Evolutionary conservation across 1,139 yeast genomes (phyloP).

Genomic region (Meyerozyma athensensis): DNA sequence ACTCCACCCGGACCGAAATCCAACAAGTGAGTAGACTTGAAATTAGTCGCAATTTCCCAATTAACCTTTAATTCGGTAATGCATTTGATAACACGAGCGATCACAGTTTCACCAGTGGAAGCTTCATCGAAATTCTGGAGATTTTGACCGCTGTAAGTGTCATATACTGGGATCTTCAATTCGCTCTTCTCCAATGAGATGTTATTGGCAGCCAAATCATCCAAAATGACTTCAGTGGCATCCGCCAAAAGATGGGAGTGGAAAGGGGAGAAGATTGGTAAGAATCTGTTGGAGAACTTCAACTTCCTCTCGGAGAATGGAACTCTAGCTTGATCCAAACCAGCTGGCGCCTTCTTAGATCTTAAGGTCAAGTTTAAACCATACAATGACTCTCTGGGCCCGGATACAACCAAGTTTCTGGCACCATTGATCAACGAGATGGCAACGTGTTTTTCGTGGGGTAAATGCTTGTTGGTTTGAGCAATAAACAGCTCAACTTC

Average conservation of each 20-base stretch:
- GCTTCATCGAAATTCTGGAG: slow-evolving; percentile 44
- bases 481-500: slow-evolving; percentile 78
- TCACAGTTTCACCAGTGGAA: slow-evolving; percentile 40
- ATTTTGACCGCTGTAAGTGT: slow-evolving; percentile 82
- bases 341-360: slow-evolving; percentile 91
- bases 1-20: slow-evolving; percentile 99
- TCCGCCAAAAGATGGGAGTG: slow-evolving; percentile 80
- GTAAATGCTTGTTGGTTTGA: slow-evolving; percentile 89
- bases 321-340: slow-evolving; percentile 90
- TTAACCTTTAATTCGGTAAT: slow-evolving; percentile 87
- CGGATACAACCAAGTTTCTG: slow-evolving; percentile 89
- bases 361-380: slow-evolving; percentile 91
- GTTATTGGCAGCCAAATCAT: slow-evolving; percentile 55
- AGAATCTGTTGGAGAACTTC: slow-evolving; percentile 86
- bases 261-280: slow-evolving; percentile 95
- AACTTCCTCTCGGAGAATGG: slow-evolving; percentile 92
- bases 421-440: slow-evolving; percentile 94
- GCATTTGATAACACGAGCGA: slow-evolving; percentile 66
- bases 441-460: slow-evolving; percentile 83
- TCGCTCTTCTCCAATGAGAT: slow-evolving; percentile 52
- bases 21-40: slow-evolving; percentile 77
- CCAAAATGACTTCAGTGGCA: slow-evolving; percentile 62
- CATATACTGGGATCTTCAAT: slow-evolving; percentile 82
- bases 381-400: slow-evolving; percentile 98
- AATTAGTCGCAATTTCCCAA: slow-evolving; percentile 89